Conservation (phyloP, 495 filamentous ascomycete species). For the Talaromyces liani region DNA sequence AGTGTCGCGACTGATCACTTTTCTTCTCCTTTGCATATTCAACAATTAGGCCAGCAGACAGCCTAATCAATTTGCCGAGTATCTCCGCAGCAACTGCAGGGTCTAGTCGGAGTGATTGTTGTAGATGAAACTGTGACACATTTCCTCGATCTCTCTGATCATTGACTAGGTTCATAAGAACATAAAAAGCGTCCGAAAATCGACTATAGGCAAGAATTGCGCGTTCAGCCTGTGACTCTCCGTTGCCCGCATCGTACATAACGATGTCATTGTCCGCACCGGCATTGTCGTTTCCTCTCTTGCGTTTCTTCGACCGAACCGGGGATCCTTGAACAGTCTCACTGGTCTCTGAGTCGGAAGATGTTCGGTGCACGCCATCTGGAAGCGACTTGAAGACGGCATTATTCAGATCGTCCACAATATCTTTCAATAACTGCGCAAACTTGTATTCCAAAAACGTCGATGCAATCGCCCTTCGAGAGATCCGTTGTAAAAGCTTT, state of each 20-base stretch:
- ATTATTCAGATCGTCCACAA: slow-evolving; percentile 30
- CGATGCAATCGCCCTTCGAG: slow-evolving; percentile 36
- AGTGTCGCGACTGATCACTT: slow-evolving; percentile 33
- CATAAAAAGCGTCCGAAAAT: slow-evolving; percentile 32
- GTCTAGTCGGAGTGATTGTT: slow-evolving; percentile 39
- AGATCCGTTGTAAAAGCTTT: slow-evolving; percentile 39
- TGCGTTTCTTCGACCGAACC: slow-evolving; percentile 5
- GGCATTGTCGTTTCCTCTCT: slow-evolving; percentile 27
- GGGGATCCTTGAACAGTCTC: slow-evolving; percentile 29
- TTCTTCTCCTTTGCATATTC: slow-evolving; percentile 26
- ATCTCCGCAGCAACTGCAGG: slow-evolving; percentile 40
- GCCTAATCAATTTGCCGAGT: slow-evolving; percentile 31
- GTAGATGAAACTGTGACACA: slow-evolving; percentile 45
- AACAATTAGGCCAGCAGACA: slow-evolving; percentile 27
- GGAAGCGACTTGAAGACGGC: slow-evolving; percentile 26
- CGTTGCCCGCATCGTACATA: slow-evolving; percentile 18
- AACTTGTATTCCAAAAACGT: slow-evolving; percentile 47
- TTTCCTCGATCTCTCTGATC: slow-evolving; percentile 22
- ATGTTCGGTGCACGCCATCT: slow-evolving; percentile 18
- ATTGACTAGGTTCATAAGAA: slow-evolving; percentile 21
- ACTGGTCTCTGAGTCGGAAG: slow-evolving; percentile 30
- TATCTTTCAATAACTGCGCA: slow-evolving; percentile 31
- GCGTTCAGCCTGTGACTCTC: not conserved
- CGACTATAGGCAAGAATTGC: slow-evolving; percentile 23
- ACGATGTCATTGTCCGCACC: slow-evolving; percentile 18